A percentile compares a stretch with the other conserved stretches of the same genome.
Evolutionary conservation across 371 early-diverging fungal genomes (phyloP).

Genomic region (Capniomyces stellatus): DNA sequence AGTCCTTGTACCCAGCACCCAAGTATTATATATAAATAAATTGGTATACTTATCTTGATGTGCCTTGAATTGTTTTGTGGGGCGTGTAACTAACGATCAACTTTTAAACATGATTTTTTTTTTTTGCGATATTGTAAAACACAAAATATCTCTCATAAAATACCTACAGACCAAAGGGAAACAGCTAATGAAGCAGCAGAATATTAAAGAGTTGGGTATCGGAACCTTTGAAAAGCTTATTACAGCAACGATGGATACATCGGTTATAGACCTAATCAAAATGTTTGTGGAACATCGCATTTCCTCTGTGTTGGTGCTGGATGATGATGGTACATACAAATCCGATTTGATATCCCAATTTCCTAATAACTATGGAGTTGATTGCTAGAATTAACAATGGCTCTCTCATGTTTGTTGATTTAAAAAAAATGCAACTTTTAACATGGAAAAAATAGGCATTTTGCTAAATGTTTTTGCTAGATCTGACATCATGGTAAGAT

Average conservation of each 20-base stretch:
- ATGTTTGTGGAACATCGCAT: conserved; percentile 71
- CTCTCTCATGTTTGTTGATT: too few species aligned
- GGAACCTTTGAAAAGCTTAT: conserved; percentile 69
- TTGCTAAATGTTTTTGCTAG: conserved; percentile 89
- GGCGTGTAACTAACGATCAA: too few species aligned
- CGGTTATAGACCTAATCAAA: conserved; percentile 71
- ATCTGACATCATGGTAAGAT: conserved; percentile 77
- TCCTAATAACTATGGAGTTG: too few species aligned
- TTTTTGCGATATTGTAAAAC: too few species aligned
- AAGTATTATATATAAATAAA: too few species aligned
- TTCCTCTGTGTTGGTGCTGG: conserved; percentile 83
- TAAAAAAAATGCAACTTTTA: too few species aligned
- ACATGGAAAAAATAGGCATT: too few species aligned
- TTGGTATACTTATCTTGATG: too few species aligned
- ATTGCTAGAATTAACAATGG: too few species aligned
- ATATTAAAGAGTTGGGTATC: conserved; percentile 58
- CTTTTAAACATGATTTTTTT: too few species aligned
- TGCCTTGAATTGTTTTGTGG: not conserved
- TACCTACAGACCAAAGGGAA: conserved; percentile 37
- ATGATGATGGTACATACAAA: conserved; percentile 41
- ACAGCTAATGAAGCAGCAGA: conserved; percentile 34
- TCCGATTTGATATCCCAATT: too few species aligned
- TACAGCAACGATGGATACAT: conserved; percentile 53
- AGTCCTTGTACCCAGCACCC: too few species aligned
- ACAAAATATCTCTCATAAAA: not conserved